phyloP scores from a whole-genome alignment of 106 monocot species.

The Allium fistulosum region DNA sequence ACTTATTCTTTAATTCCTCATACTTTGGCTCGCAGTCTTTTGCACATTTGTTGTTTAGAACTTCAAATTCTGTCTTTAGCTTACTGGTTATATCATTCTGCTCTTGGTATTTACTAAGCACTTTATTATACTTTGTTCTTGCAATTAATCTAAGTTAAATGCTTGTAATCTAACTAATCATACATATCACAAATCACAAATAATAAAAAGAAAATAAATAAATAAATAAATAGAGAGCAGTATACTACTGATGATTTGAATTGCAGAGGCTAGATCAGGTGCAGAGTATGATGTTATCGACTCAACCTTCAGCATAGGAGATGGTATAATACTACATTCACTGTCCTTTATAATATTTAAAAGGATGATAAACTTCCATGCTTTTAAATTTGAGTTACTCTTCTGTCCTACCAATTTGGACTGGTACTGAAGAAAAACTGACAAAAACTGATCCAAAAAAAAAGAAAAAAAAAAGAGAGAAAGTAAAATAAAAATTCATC shows the following conservation, averaged over 20 bases:
- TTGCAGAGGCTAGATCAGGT: constrained; percentile 21
- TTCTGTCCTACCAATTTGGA: neutral
- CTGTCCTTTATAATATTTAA: neutral
- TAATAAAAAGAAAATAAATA: neutral
- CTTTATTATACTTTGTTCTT: constrained; percentile 46
- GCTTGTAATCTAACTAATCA: neutral
- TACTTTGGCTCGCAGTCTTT: constrained; percentile 49
- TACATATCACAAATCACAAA: neutral
- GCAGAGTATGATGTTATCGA: constrained; percentile 4
- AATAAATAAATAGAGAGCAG: neutral
- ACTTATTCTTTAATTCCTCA: constrained; percentile 50
- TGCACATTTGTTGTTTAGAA: constrained; percentile 33
- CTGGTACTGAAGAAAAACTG: neutral
- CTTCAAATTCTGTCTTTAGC: constrained; percentile 10
- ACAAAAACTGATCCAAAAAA: too few species aligned
- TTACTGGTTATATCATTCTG: constrained; percentile 12
- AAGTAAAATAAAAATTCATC: constrained; percentile 6
- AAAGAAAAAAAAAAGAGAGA: too few species aligned
- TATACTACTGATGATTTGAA: constrained; percentile 45
- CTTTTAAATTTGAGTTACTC: too few species aligned
- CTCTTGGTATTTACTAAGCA: constrained; percentile 23
- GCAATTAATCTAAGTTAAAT: neutral
- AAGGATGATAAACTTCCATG: too few species aligned
- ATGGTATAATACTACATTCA: constrained; percentile 23
- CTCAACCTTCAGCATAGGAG: constrained; percentile 23